Base-by-base conservation (phyloP, 352 stramenopile genomes). In the Blastocystis sp. region DNA sequence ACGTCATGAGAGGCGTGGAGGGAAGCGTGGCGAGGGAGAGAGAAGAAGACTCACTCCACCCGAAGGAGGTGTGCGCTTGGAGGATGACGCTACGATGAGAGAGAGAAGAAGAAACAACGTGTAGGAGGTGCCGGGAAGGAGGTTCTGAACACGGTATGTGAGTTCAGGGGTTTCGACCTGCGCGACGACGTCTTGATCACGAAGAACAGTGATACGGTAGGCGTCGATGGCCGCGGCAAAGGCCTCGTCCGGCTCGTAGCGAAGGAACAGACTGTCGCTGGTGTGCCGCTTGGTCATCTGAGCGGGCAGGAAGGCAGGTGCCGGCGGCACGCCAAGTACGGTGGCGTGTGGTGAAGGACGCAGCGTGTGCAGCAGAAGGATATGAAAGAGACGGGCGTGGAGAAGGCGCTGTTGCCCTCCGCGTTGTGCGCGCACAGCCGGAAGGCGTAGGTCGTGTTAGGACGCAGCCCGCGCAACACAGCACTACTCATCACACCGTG, bases 351-450 rank as follows among this genome's bases (percentile, higher is more conserved):
- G 48, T 57, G 48, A 57, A 57, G 48, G 48, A 57, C 4, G 4
- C 45, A 11, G 45, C 45, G 45, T 11, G 45, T 57, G 45, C 45
- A 57, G 11, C 45, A 11, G 4, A 57, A 57, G 48, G 48, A 57
- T 57, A 57, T 57, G 45, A 84, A 68, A 7, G 9, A 28, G 1
- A 84, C 74, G 11, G 74, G 17, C 19, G 28, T 2, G 11, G 74
- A 52, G 24, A 84, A 84, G 0, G 14, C 1, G 48, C 74, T 84
- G 66, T 69, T 45, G 38, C 74, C 74, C 61, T 69, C 74, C 2
- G 3, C 34, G 48, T 84, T 84, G 45, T 84, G 74, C 9, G 74
- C 74, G 45, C 74, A 84, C 11, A 84, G 61, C 4, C 74, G 48
- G 34, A 84, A 84, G 3, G 52, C 17, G 45, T 84, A 84, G 2